Percentiles rank a stretch among this genome's conserved stretches.
Conservation (phyloP, 345 rosid species). For the Toxicodendron radicans region DNA sequence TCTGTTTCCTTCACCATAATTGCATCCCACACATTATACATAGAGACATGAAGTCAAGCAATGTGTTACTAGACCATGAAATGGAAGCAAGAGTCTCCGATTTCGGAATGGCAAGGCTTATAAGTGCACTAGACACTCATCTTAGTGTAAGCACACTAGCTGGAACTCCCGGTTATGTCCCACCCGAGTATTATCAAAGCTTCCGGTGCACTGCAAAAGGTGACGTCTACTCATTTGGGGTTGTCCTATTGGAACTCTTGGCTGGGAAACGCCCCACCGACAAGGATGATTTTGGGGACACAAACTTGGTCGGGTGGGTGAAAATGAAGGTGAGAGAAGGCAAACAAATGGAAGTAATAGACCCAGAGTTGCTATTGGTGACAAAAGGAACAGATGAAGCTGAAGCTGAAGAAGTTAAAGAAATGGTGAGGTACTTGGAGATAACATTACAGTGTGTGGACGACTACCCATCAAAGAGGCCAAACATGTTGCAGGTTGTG, state of each 20-base stretch:
- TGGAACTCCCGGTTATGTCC: conserved; percentile 96
- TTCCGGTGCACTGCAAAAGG: conserved; percentile 95
- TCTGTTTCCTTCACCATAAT: conserved; percentile 91
- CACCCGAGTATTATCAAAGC: conserved; percentile 96
- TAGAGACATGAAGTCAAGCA: conserved; percentile 95
- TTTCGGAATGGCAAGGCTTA: conserved; percentile 97
- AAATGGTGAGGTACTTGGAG: conserved; percentile 82
- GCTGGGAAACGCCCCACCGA: conserved; percentile 92
- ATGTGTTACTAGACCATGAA: conserved; percentile 83
- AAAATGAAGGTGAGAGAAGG: conserved; percentile 87
- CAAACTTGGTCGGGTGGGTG: conserved; percentile 94
- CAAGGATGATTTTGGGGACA: conserved; percentile 98
- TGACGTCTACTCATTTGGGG: conserved; percentile 91
- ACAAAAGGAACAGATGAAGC: conserved; percentile 47
- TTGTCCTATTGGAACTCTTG: conserved; percentile 80
- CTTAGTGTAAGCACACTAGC: conserved; percentile 94
- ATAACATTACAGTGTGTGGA: conserved; percentile 80
- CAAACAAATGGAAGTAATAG: conserved; percentile 90
- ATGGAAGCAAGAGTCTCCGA: conserved; percentile 95
- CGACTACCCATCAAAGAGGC: conserved; percentile 84
- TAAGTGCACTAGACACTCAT: conserved; percentile 94
- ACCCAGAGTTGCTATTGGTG: conserved; percentile 57
- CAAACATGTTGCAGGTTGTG: conserved; percentile 88
- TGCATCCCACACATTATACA: conserved; percentile 97
- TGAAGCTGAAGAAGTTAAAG: conserved; percentile 64